A percentile compares a stretch with the other conserved stretches of the same genome.
These are phyloP conservation scores for Pelargonium citronellum DNA, from an alignment of 441 rosid species.

Conservation along the genomic window DNA sequence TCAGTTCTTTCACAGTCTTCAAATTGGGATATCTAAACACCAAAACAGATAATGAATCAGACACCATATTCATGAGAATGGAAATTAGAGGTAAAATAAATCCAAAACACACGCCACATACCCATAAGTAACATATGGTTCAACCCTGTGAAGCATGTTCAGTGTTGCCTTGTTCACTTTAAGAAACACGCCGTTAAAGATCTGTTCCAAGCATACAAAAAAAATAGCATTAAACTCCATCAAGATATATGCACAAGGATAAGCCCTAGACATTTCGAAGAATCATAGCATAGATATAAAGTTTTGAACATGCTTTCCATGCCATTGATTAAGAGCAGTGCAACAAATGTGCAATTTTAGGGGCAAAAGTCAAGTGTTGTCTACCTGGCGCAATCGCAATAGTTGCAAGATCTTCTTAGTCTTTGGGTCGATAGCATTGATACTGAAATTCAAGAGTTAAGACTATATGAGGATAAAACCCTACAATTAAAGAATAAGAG, in stretches of 20 bases:
- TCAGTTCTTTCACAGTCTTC: constrained; percentile 62
- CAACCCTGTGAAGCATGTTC: constrained; percentile 75
- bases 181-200: constrained; percentile 63
- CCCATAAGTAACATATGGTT: constrained; percentile 78
- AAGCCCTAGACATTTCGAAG: no score
- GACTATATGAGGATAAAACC: no score
- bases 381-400: constrained; percentile 68
- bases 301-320: no score
- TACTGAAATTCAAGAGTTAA: constrained; percentile 28
- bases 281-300: no score
- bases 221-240: background rate
- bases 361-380: no score
- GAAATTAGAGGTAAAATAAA: background rate
- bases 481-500: background rate
- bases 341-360: no score
- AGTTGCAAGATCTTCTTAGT: constrained; percentile 67
- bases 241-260: no score
- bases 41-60: background rate
- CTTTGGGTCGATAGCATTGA: constrained; percentile 77
- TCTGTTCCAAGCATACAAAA: constrained; percentile 7
- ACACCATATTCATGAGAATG: background rate
- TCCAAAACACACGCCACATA: constrained; percentile 14
- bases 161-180: constrained; percentile 75
- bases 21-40: constrained; percentile 52
- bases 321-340: no score